Conservation (phyloP, 2,329 filamentous ascomycete species). For the Penicillium sp. region DNA sequence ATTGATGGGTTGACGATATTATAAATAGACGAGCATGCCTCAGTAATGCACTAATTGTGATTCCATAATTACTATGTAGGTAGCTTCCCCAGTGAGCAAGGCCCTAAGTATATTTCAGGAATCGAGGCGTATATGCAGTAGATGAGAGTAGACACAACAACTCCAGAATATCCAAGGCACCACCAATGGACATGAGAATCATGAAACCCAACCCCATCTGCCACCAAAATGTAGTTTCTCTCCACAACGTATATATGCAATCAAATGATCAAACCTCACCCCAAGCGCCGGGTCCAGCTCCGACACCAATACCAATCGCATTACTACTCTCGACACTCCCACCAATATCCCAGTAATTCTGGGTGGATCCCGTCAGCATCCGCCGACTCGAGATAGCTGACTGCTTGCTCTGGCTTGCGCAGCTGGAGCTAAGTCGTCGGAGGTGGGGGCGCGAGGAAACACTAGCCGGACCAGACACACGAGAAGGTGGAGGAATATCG, state of each 20-base stretch:
- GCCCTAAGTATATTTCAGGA: too few species aligned
- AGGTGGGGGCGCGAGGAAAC: constrained; percentile 41
- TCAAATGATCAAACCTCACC: constrained; percentile 57
- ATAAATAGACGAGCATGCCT: not conserved
- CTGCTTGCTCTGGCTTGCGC: constrained; percentile 78
- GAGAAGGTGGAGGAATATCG: constrained; percentile 28
- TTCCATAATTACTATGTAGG: not conserved
- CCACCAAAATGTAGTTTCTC: not conserved
- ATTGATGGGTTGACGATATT: not conserved
- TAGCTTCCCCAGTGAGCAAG: not conserved
- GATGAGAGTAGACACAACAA: too few species aligned
- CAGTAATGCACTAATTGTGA: not conserved
- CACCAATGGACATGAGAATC: not conserved
- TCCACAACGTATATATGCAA: not conserved
- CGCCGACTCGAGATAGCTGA: constrained; percentile 63
- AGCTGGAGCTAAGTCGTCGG: constrained; percentile 58
- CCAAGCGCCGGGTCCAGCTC: constrained; percentile 70
- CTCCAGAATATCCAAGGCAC: not conserved
- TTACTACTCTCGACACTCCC: constrained; percentile 72
- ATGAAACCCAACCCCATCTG: not conserved
- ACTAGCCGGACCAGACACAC: constrained; percentile 25
- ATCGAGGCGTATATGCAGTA: too few species aligned
- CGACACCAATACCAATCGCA: constrained; percentile 61
- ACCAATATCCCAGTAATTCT: constrained; percentile 91
- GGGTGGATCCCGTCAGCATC: constrained; percentile 56